These are phyloP conservation scores for Marasmius sp. DNA, from an alignment of 1,284 basidiomycete genomes.

Conservation along the genomic window DNA sequence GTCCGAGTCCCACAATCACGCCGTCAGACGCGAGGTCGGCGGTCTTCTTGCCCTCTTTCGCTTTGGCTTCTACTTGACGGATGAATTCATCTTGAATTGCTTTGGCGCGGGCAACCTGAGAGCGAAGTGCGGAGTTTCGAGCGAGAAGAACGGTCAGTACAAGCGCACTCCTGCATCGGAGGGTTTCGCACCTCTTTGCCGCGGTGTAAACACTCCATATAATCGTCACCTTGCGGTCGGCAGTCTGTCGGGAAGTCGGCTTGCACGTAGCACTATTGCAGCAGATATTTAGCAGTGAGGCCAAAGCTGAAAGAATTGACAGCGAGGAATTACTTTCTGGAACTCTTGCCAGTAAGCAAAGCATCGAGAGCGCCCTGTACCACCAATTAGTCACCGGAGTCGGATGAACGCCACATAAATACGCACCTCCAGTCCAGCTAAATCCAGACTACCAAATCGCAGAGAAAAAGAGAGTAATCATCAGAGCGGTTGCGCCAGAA, in stretches of 20 bases:
- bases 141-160: slow-evolving; percentile 1
- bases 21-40: slow-evolving; percentile 76
- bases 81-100: slow-evolving; percentile 74
- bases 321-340: slow-evolving; percentile 16
- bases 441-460: slow-evolving; percentile 46
- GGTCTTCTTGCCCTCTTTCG: slow-evolving; percentile 68
- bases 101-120: slow-evolving; percentile 72
- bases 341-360: slow-evolving; percentile 94
- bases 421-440: slow-evolving; percentile 65
- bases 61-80: slow-evolving; percentile 63
- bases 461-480: not conserved
- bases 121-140: slow-evolving; percentile 10
- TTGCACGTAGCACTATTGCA: slow-evolving; percentile 81
- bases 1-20: slow-evolving; percentile 71
- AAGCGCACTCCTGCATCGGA: slow-evolving; percentile 1
- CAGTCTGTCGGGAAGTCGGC: slow-evolving; percentile 81
- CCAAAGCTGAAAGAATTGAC: not conserved
- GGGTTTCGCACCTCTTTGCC: slow-evolving; percentile 75
- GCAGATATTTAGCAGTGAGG: slow-evolving; percentile 1
- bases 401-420: not conserved
- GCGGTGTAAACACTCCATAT: slow-evolving; percentile 91
- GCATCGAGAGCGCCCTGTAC: slow-evolving; percentile 81
- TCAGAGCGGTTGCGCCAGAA: not conserved
- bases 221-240: slow-evolving; percentile 78
- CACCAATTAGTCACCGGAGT: not conserved